Base-by-base conservation (phyloP, 371 early-diverging fungal genomes). In the Dichotomocladium elegans region DNA sequence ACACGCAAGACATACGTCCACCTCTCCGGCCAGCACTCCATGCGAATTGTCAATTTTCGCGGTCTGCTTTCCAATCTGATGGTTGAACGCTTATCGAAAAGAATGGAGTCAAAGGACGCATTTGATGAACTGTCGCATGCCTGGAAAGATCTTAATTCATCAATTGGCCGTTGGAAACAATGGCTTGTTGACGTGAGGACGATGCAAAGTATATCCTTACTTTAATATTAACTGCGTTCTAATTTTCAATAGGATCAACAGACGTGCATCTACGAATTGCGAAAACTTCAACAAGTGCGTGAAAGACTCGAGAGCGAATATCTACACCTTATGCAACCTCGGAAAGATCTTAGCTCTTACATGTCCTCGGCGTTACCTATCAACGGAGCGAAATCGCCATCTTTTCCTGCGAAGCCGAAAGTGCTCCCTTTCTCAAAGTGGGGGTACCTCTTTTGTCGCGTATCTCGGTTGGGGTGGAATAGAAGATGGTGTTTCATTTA, bases 1-100 rank as follows among this genome's bases (percentile, higher is more conserved):
- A 61, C 73, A n/a, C 74, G 87, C 45, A 83, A 86, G 54, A 66
- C 71, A 24, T 86, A 83, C 60, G 75, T 84, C 9, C 77, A 66
- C 30, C 68, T 79, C 27, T 77, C 67, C 1, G 60, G 64, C 33
- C 65, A 73, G 41, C 72, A 73, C 61, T 62, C 65, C 6, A 43
- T 72, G 33, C 59, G 64, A 14, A 57, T 72, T 12, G 50, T 69
- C 33, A 58, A 65, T 29, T 64, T 75, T 28, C 65, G 72, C 19
- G 68, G 68, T 3, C 19, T 58, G 11, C 33, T 75, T 34, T 66
- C 70, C 25, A 68, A 67, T 27, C 47, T 61, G 11, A 14, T 75
- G 19, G 68, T 72, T 4, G 66, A 69, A 3, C 41, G 57, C 2
- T 61, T 75, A 26, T 55, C 68, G 3, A 42, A 52, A 14, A 61